phyloP scores from a whole-genome alignment of 2,329 filamentous ascomycete genomes.

The Colletotrichum echinochloae region DNA sequence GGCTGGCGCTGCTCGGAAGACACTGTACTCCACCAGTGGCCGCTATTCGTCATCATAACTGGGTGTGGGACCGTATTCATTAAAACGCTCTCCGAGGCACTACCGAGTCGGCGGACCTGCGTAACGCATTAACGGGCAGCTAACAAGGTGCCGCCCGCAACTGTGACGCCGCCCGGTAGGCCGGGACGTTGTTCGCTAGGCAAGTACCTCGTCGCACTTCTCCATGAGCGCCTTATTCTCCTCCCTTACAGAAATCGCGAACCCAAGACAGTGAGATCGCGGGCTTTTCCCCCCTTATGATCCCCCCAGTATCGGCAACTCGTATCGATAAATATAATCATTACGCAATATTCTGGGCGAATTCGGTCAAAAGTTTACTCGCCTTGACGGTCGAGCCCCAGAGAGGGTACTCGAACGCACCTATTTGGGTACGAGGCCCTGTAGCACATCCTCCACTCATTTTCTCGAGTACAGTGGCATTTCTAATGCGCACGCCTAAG shows the following conservation, averaged over 20 bases:
- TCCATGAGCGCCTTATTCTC: constrained; percentile 24
- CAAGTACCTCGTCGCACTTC: constrained; percentile 22
- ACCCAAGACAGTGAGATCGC: constrained; percentile 19
- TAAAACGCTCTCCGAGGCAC: constrained; percentile 25
- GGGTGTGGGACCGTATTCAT: constrained; percentile 35
- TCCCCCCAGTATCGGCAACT: constrained; percentile 13
- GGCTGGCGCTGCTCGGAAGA: constrained; percentile 12
- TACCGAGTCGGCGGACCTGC: constrained; percentile 23
- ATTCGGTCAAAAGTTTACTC: background rate
- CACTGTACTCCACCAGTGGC: constrained; percentile 18
- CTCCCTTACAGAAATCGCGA: constrained; percentile 35
- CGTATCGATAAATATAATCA: constrained; percentile 1
- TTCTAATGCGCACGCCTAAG: constrained; percentile 40
- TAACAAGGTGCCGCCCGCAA: constrained; percentile 14
- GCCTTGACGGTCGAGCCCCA: background rate
- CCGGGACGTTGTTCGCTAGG: constrained; percentile 25
- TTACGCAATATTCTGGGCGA: constrained; percentile 3
- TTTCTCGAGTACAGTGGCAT: constrained; percentile 41
- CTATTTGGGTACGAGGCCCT: constrained; percentile 34
- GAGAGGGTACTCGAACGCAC: constrained; percentile 24
- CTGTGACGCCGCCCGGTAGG: constrained; percentile 14
- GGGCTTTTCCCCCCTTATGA: background rate
- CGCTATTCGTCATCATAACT: constrained; percentile 39
- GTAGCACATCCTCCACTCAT: constrained; percentile 39
- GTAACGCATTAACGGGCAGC: constrained; percentile 33